Evolutionary conservation across 2,329 filamentous ascomycete genomes (phyloP).

Genomic region (Shiraia sp.): DNA sequence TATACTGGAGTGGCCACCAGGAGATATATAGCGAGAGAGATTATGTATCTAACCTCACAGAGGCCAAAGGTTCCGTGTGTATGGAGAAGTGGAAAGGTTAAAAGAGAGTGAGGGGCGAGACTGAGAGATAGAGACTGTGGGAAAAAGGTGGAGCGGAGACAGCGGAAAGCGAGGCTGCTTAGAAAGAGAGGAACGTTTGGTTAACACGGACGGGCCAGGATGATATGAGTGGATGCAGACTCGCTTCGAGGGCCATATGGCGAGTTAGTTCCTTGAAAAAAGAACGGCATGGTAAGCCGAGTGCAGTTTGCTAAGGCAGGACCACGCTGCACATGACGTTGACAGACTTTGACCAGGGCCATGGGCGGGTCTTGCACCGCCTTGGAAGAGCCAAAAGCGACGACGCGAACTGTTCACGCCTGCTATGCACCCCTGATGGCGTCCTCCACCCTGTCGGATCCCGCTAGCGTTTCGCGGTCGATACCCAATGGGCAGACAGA

Average conservation of each 20-base stretch:
- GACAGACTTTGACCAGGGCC: slow-evolving; percentile 23
- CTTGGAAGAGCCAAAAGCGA: slow-evolving; percentile 20
- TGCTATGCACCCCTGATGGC: slow-evolving; percentile 28
- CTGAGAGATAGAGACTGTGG: slow-evolving; percentile 20
- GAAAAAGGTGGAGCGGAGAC: slow-evolving; percentile 4
- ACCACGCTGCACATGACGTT: slow-evolving; percentile 44
- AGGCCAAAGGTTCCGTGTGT: too few species aligned
- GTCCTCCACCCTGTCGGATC: slow-evolving; percentile 21
- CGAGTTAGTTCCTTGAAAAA: slow-evolving; percentile 25
- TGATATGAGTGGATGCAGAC: slow-evolving; percentile 30
- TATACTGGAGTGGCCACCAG: too few species aligned
- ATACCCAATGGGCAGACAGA: slow-evolving; percentile 19
- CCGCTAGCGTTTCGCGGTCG: slow-evolving; percentile 22
- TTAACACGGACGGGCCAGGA: slow-evolving; percentile 29
- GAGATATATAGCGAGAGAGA: too few species aligned
- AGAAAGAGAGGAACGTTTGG: slow-evolving; percentile 25
- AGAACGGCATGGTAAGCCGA: slow-evolving; percentile 22
- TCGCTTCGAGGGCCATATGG: slow-evolving; percentile 22
- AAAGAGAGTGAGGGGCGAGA: slow-evolving; percentile 20
- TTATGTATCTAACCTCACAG: too few species aligned
- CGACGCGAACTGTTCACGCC: slow-evolving; percentile 25
- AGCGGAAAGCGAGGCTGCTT: slow-evolving; percentile 18
- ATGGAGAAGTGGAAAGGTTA: slow-evolving; percentile 2
- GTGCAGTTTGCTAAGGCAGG: too few species aligned
- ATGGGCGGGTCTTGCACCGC: slow-evolving; percentile 32